Evolutionary conservation across 73 alveolate species (phyloP).

Genomic region (Durusdinium trenchii): DNA sequence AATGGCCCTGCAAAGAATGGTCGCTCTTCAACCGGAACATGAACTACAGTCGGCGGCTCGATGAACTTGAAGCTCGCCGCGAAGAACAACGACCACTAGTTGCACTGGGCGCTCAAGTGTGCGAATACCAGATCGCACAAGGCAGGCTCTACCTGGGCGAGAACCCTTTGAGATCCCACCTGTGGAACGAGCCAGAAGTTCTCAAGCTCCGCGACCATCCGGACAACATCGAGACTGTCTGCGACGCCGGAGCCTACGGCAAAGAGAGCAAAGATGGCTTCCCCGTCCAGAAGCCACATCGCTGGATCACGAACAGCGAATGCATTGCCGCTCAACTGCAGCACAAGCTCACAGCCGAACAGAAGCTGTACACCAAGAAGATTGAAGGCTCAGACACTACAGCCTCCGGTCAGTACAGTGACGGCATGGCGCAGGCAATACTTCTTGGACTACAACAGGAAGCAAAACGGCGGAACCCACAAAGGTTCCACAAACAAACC

Average conservation of each 20-base stretch:
- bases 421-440: neutral
- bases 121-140: neutral
- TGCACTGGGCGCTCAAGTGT: too few relatives aligned
- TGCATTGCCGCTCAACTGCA: neutral
- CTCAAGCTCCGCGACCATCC: neutral
- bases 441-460: neutral
- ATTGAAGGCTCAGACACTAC: neutral
- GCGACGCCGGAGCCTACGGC: neutral
- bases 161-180: neutral
- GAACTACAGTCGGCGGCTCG: too few relatives aligned
- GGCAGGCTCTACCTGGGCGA: neutral
- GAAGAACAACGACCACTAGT: too few relatives aligned
- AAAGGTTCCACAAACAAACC: too few relatives aligned
- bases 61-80: too few relatives aligned
- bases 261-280: neutral
- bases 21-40: too few relatives aligned
- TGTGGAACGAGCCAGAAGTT: neutral
- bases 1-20: too few relatives aligned
- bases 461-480: neutral
- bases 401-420: neutral
- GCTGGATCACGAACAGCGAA: neutral
- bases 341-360: neutral
- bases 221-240: neutral
- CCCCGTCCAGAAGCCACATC: constrained; percentile 1
- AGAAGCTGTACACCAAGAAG: neutral